Conservation (phyloP, 148 eudicot species). For the Chenopodium berlandieri region DNA sequence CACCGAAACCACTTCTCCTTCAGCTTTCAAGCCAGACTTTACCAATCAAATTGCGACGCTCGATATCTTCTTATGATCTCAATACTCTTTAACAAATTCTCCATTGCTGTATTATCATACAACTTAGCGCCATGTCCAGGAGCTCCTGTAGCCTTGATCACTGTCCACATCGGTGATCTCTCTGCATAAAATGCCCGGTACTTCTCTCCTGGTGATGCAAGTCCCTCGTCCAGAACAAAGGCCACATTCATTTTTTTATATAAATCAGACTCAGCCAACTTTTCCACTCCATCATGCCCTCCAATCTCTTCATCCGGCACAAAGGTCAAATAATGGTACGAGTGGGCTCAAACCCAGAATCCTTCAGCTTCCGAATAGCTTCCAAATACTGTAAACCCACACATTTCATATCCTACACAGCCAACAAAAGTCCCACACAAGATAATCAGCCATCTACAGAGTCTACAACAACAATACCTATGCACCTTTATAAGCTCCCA, state of each 20-base stretch:
- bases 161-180: slow-evolving; percentile 89
- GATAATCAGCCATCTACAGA: neutral
- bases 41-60: slow-evolving; percentile 86
- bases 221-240: slow-evolving; percentile 82
- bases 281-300: slow-evolving; percentile 87
- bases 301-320: slow-evolving; percentile 99
- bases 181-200: slow-evolving; percentile 80
- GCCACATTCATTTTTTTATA: slow-evolving; percentile 83
- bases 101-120: slow-evolving; percentile 89
- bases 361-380: slow-evolving; percentile 74
- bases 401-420: slow-evolving; percentile 82
- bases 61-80: slow-evolving; percentile 86
- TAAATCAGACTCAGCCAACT: slow-evolving; percentile 59
- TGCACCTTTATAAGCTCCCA: neutral
- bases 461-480: neutral
- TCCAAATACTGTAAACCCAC: slow-evolving; percentile 94
- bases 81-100: slow-evolving; percentile 87
- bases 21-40: slow-evolving; percentile 79
- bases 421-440: slow-evolving; percentile 32
- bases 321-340: slow-evolving; percentile 85
- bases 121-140: slow-evolving; percentile 98
- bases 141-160: slow-evolving; percentile 81
- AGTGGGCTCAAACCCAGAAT: slow-evolving; percentile 64
- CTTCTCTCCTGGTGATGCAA: slow-evolving; percentile 70
- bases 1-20: slow-evolving; percentile 89